Evolutionary conservation across 352 stramenopile species (phyloP), one percentile per base, ranked within the genome.

Genomic region (Globisporangium nagaii): DNA sequence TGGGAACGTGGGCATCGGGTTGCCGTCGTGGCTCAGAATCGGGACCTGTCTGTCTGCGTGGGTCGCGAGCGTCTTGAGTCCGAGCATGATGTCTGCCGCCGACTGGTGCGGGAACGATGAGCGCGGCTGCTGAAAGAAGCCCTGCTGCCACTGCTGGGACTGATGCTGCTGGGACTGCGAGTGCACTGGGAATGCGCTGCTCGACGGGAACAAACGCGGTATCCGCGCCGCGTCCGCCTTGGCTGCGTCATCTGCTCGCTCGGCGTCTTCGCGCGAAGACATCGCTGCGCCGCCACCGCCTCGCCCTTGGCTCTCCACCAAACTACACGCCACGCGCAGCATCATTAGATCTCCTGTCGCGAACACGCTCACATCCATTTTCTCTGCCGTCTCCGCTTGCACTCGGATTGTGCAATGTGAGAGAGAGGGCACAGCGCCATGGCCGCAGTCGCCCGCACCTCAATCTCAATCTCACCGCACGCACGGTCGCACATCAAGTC

Each of bases 311-410:
- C 47, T 56, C 42, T 76, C 65, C 39, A 76, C 65, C 10, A 73
- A 60, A 30, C 68, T 63, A 53, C 58, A 70, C 20, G 58, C 68
- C 41, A 73, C 58, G 37, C 53, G 61, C 52, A 73, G 50, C 49
- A 73, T 43, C 39, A 59, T 51, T 22, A 75, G 68, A 41, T 75
- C 64, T 32, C 39, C 34, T 30, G 52, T 25, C 10, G 27, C 8
- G 20, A 25, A 44, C 32, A 45, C 28, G 12, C 9, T 22, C 20
- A 42, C 31, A 31, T 43, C 20, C 46, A 42, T 53, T 17, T 6
- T 49, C 27, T n/a, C 9, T 20, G 25, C 12, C 25, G n/a, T 22
- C 35, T 36, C n/a, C n/a, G n/a, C n/a, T n/a, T n/a, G n/a, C n/a
- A n/a, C n/a, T n/a, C n/a, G n/a, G n/a, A n/a, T n/a, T n/a, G n/a